Conservation (phyloP, 192 early-diverging fungal genomes). For the Allomyces javanicus region DNA sequence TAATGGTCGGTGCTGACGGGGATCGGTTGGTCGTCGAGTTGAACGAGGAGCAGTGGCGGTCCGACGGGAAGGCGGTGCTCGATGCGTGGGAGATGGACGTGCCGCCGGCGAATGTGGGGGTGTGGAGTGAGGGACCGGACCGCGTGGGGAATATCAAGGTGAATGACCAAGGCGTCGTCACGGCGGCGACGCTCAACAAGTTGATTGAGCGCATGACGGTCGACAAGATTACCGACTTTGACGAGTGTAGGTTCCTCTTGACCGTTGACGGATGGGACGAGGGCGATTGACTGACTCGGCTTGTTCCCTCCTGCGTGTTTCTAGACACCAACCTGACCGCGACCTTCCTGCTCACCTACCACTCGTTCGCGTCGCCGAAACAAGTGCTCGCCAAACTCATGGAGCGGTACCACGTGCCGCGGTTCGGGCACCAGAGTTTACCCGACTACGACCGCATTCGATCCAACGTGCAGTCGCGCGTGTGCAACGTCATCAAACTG, state of each 20-base stretch:
- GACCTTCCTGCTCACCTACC: neutral
- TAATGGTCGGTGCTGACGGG: too few relatives aligned
- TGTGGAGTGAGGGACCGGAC: neutral
- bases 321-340: neutral
- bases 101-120: neutral
- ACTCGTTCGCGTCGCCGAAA: neutral
- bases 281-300: too few relatives aligned
- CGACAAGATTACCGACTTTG: neutral
- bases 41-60: neutral
- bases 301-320: neutral
- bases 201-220: neutral
- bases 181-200: neutral
- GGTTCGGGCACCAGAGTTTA: neutral
- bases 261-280: too few relatives aligned
- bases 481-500: neutral
- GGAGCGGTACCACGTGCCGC: neutral
- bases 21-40: neutral
- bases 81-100: neutral
- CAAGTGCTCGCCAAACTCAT: neutral
- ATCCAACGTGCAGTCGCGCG: neutral
- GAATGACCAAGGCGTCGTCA: neutral
- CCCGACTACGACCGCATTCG: neutral
- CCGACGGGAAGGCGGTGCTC: neutral
- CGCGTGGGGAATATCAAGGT: neutral
- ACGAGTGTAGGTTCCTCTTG: neutral